Base-by-base conservation (phyloP, 2,329 filamentous ascomycete species). In the Ascochyta pisi region DNA sequence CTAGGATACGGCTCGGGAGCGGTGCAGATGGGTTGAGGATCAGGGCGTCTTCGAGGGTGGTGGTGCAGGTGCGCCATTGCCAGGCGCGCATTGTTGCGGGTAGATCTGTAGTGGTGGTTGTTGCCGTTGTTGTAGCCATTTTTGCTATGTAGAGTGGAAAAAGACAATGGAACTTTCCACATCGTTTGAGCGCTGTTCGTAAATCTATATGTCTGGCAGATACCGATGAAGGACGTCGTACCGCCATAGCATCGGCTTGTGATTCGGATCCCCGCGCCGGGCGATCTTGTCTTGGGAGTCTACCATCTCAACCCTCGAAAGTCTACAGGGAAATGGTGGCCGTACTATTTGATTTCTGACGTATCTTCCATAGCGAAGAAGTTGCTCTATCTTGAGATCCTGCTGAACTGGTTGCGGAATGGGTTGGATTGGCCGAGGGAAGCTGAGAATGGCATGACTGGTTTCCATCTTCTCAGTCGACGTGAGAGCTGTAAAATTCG, bases 51-150 rank as follows among this genome's bases (percentile, higher is more conserved):
- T 62, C 61, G 41, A 68, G 60, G 2, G 56, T 63, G 1, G 39
- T 54, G 39, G 23, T 42, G 31, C 60, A 62, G 13, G 53, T 54
- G 12, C 43, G 46, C 54, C 60, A 68, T 58, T 66, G 65, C 66
- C 66, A 69, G 51, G 66, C 65, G 33, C 54, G 60, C 65, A 69
- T 69, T n/a, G 57, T 64, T 23, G 39, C 6, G 16, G 63, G 62
- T 6, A 64, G 52, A 7, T 53, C 19, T 9, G 38, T 49, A 16
- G 29, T 35, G 8, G 41, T 35, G 10, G 19, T 40, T 2, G 52
- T 60, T 31, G 40, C 16, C 12, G 52, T 46, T 29, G 29, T 33
- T 13, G 37, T 50, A 10, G 37, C 37, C 46, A 49, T 54, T 34
- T 16, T 29, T 12, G 13, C 9, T 43, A 35, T 2, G 6, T 35